Base-by-base conservation (phyloP, 306 rosid genomes). In the Dicorynia guianensis region DNA sequence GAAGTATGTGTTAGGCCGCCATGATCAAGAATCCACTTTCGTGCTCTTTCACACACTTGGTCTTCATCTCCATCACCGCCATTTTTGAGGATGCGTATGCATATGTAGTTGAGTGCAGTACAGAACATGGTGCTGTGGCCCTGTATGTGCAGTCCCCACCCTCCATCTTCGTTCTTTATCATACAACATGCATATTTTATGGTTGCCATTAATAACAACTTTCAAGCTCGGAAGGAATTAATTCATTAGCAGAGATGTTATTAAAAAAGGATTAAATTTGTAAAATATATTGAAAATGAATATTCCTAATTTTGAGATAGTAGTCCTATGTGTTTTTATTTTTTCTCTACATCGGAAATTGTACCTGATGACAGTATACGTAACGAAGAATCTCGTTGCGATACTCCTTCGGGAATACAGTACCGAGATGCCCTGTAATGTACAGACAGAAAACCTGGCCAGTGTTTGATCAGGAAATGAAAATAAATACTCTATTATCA, bases 131-230 rank as follows among this genome's bases (percentile, higher is more conserved):
- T 63, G 77, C 90, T 89, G 5, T 81, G 87, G 2, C 92, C 87
- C 54, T 83, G 86, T 2, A 89, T 40, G 14, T 89, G 92, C 8
- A 87, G 39, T 20, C 92, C 92, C 92, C 92, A 87, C 1, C 92
- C 88, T 13, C 92, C 92, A 62, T 88, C 89, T 72, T 85, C 73
- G 44, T 88, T 87, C 89, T 86, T 25, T 30, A 25, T 25, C 30
- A 25, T 25, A 25, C 30, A 25, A 25, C 30, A 25, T 25, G 2
- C n/a, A n/a, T n/a, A n/a, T n/a, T 25, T 25, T 25, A 25, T 25
- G 30, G 30, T 25, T 25, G 30, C 1, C 30, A 25, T 25, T 25
- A 25, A 25, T 25, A 25, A 25, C 30, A 25, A 25, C 30, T 25
- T 25, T 25, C 30, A 25, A 25, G 1, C 30, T 25, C 2, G 30